phyloP scores from a whole-genome alignment of 2,329 filamentous ascomycete species.

The Penicillium sp. region DNA sequence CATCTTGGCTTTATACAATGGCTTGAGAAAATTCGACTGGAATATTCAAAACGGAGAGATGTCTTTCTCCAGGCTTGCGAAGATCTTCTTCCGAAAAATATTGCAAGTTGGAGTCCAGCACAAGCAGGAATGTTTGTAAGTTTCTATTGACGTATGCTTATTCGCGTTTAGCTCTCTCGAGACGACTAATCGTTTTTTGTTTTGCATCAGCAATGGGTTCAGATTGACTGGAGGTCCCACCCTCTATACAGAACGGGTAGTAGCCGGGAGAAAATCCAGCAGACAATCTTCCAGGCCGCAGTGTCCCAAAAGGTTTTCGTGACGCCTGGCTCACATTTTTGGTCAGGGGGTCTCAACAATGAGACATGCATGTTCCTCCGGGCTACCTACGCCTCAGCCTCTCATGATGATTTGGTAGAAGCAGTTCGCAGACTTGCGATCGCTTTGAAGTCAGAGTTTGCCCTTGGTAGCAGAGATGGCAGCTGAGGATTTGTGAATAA shows the following conservation, averaged over 20 bases:
- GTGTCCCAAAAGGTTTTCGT: not conserved
- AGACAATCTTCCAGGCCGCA: not conserved
- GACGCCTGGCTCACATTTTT: not conserved
- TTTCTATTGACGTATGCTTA: not conserved
- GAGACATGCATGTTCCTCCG: not conserved
- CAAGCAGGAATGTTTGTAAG: slow-evolving; percentile 10
- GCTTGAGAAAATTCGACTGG: not conserved
- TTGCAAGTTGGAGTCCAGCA: not conserved
- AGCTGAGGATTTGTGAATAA: too few species aligned
- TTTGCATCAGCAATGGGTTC: not conserved
- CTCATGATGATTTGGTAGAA: not conserved
- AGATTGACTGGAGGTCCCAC: not conserved
- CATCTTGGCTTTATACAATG: slow-evolving; percentile 8
- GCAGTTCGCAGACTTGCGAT: not conserved
- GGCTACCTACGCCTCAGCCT: not conserved
- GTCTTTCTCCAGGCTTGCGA: not conserved
- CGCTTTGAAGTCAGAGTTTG: not conserved
- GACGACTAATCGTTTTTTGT: too few species aligned
- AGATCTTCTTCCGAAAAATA: not conserved
- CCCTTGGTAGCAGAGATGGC: too few species aligned
- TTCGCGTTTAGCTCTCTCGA: too few species aligned
- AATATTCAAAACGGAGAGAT: slow-evolving; percentile 5
- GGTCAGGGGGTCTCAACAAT: not conserved
- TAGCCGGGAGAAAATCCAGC: not conserved
- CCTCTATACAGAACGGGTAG: not conserved